Base-by-base conservation (phyloP, 352 stramenopile species). In the Phytophthora nicotianae region DNA sequence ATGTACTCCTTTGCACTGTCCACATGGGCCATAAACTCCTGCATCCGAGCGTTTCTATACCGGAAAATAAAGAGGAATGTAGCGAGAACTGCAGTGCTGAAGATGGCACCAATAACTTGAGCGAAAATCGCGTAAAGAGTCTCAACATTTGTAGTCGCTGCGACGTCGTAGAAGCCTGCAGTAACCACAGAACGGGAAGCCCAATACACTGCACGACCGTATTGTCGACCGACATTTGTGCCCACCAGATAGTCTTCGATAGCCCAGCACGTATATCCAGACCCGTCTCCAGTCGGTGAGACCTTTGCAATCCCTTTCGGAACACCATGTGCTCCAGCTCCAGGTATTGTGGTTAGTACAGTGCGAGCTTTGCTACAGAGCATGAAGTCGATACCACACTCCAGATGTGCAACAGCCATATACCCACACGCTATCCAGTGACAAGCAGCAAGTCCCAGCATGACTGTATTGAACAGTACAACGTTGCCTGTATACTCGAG, bases 1-100 rank as follows among this genome's bases (percentile, higher is more conserved):
- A 92, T 90, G 62, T 88, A 90, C 71, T 87, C 81, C 32, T 89
- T 89, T 23, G 83, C 77, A 29, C 74, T 86, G 45, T 92, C 81
- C 1, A 90, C 77, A 27, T 87, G 77, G 2, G 76, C 58, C 75
- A 88, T 88, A 58, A 92, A 89, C 23, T 79, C 70, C 51, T 88
- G 79, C 49, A 87, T 79, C 0, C 75, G 65, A 3, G 67, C 73
- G 32, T 82, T 86, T 11, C 80, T 70, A 41, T 89, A 79, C 5
- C 80, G 67, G 32, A 91, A 89, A 23, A 91, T 83, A 50, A 91
- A 91, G 14, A 89, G 57, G 19, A 86, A 91, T 0, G 79, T 89
- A 20, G 83, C 79, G 6, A 92, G 68, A n/a, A 89, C 66, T 4
- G 78, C 77, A 3, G 81, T 90, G 24, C 68, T 87, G 68, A 89